A percentile compares a stretch with the other conserved stretches of the same genome.
These are phyloP conservation scores for Xylariaceae sp. DNA, from an alignment of 2,329 filamentous ascomycete species.

Conservation along the genomic window DNA sequence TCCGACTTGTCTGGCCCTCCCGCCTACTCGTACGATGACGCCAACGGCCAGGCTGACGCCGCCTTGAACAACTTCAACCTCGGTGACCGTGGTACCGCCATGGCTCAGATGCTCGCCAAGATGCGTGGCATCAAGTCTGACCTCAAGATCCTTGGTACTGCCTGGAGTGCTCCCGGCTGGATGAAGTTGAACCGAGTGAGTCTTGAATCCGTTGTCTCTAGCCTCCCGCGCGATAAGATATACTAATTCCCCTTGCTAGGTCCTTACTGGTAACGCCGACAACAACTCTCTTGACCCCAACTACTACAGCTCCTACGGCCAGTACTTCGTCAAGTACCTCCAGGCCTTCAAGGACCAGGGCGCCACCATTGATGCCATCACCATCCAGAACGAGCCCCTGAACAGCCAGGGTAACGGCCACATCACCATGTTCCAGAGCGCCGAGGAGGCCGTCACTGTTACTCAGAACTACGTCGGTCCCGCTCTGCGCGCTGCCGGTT, in stretches of 20 bases:
- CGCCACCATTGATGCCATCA: conserved; percentile 38
- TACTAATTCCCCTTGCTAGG: conserved; percentile 3
- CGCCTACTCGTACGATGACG: conserved; percentile 39
- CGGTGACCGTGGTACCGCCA: conserved; percentile 36
- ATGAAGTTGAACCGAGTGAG: conserved; percentile 37
- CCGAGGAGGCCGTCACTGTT: conserved; percentile 35
- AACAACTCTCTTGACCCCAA: conserved; percentile 36
- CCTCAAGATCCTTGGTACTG: conserved; percentile 36
- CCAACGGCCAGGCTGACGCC: conserved; percentile 29
- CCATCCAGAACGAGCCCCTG: conserved; percentile 42
- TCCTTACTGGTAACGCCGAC: conserved; percentile 33
- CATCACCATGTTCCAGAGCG: conserved; percentile 36
- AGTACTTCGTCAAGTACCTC: conserved; percentile 40
- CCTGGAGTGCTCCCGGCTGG: conserved; percentile 40
- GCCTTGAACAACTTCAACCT: conserved; percentile 33
- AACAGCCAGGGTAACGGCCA: conserved; percentile 36
- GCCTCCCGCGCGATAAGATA: background rate
- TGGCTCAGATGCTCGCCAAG: conserved; percentile 35
- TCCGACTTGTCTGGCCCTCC: conserved; percentile 39
- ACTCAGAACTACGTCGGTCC: conserved; percentile 38
- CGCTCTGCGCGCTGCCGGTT: conserved; percentile 35
- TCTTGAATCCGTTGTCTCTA: background rate
- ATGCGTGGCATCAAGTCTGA: conserved; percentile 34
- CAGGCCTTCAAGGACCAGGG: conserved; percentile 36
- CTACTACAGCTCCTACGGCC: conserved; percentile 33